Evolutionary conservation across 2,329 filamentous ascomycete genomes (phyloP), one percentile per base, ranked within the genome.

Genomic region (Sporothrix brunneoviolacea): DNA sequence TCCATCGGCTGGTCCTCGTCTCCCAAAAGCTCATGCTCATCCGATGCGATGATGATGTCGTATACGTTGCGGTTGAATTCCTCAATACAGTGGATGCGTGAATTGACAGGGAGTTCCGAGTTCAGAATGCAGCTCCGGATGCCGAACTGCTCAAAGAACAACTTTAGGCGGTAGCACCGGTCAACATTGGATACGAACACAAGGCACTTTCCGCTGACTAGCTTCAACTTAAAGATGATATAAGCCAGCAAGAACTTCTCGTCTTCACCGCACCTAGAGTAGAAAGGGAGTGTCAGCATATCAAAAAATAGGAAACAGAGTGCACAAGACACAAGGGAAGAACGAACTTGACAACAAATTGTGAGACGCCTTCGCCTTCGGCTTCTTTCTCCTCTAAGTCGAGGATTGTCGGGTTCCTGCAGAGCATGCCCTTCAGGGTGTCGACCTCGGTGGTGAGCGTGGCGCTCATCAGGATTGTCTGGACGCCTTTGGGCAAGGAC

Each of bases 41-140:
- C 93, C 1, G 89, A 91, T 1, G 93, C 93, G 60, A 98, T 95
- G 58, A 98, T 91, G 55, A 97, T 96, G 61, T 98, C 91, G 74
- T 98, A 98, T 7, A 97, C 83, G 48, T 88, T 88, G 68, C 88
- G 87, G 72, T 97, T 98, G 70, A 98, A 98, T 65, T 97, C 90
- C 61, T 97, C 87, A 3, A 98, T 91, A 2, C 95, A 90, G 64
- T 98, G 91, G 35, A 96, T 82, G 53, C 93, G 79, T 1, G 88
- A 93, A 62, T 96, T 96, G 57, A 97, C 84, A 0, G 93, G 93
- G 32, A 98, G 70, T 64, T 98, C 91, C 1, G 89, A 93, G 70
- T 98, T 98, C 36, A 98, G 72, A 24, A 96, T 88, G 67, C 88
- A 95, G 61, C 88, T 91, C 64, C 89, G 86, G 63, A 96, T 91